phyloP scores from a whole-genome alignment of 2,329 filamentous ascomycete species.

The Microcera coccophila region DNA sequence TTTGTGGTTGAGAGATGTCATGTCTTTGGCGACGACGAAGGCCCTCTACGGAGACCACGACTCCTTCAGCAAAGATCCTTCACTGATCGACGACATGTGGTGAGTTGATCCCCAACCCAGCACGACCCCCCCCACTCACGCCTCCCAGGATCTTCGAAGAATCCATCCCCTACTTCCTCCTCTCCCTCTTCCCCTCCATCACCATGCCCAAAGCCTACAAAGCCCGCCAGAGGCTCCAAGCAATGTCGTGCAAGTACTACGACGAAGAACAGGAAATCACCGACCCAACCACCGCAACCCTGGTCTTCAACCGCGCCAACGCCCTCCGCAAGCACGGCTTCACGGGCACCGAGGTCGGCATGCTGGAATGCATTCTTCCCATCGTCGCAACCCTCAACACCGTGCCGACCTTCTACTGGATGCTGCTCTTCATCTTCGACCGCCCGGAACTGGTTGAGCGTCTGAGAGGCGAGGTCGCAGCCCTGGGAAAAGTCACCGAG shows the following conservation, averaged over 20 bases:
- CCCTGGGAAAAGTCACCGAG: neutral
- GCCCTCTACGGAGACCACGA: slow-evolving; percentile 43
- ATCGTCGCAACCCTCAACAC: slow-evolving; percentile 33
- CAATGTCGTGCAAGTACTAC: slow-evolving; percentile 31
- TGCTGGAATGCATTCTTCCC: slow-evolving; percentile 29
- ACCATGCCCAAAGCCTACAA: slow-evolving; percentile 29
- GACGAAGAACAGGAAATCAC: slow-evolving; percentile 22
- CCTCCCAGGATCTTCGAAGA: slow-evolving; percentile 20
- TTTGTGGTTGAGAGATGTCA: slow-evolving; percentile 35
- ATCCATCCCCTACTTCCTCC: slow-evolving; percentile 24
- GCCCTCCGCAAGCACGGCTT: slow-evolving; percentile 29
- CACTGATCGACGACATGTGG: slow-evolving; percentile 19
- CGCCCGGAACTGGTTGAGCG: slow-evolving; percentile 21
- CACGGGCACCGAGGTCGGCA: slow-evolving; percentile 23
- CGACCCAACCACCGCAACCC: slow-evolving; percentile 23
- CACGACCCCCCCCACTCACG: neutral
- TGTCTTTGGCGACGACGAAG: slow-evolving; percentile 37
- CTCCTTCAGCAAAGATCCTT: slow-evolving; percentile 31
- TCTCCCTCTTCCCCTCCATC: slow-evolving; percentile 30
- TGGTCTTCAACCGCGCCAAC: slow-evolving; percentile 28
- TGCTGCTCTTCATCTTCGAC: slow-evolving; percentile 28
- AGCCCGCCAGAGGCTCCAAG: slow-evolving; percentile 24
- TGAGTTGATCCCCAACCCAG: neutral
- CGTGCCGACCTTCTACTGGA: slow-evolving; percentile 37
- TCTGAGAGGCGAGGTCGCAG: slow-evolving; percentile 18